Evolutionary conservation across 495 filamentous ascomycete genomes (phyloP).

Genomic region (Penicillium arizonense): DNA sequence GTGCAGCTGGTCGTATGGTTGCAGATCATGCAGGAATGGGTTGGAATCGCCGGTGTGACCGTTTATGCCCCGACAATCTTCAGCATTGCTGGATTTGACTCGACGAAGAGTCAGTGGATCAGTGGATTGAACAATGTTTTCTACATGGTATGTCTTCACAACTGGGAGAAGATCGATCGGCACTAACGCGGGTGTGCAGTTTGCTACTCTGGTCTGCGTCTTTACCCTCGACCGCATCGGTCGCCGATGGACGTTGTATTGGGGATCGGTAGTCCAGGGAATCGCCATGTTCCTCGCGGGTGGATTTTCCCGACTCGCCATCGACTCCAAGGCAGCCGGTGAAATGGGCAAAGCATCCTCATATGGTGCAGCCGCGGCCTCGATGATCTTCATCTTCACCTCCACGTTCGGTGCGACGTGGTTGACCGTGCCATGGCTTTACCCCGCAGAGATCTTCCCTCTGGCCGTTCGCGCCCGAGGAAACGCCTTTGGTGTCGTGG

Average conservation of each 20-base stretch:
- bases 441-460: constrained; percentile 72
- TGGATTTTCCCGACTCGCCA: constrained; percentile 51
- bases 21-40: constrained; percentile 73
- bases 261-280: constrained; percentile 63
- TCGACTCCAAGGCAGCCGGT: constrained; percentile 46
- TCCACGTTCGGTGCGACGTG: constrained; percentile 69
- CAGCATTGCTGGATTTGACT: constrained; percentile 60
- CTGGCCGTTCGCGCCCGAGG: constrained; percentile 65
- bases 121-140: constrained; percentile 67
- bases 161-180: not conserved
- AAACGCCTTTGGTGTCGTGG: constrained; percentile 73
- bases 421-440: constrained; percentile 70
- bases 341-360: constrained; percentile 45
- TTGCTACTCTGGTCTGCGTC: constrained; percentile 62
- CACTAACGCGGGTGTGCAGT: constrained; percentile 22
- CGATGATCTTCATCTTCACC: constrained; percentile 70
- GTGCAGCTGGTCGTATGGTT: constrained; percentile 71
- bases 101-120: constrained; percentile 64
- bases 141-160: constrained; percentile 42
- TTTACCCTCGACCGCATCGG: constrained; percentile 70
- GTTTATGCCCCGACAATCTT: constrained; percentile 69
- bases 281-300: constrained; percentile 61
- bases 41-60: constrained; percentile 70
- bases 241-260: constrained; percentile 65
- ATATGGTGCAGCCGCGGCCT: constrained; percentile 61